These are phyloP conservation scores for Pontederia paniculata DNA, from an alignment of 176 grass and related monocot genomes.

Conservation along the genomic window DNA sequence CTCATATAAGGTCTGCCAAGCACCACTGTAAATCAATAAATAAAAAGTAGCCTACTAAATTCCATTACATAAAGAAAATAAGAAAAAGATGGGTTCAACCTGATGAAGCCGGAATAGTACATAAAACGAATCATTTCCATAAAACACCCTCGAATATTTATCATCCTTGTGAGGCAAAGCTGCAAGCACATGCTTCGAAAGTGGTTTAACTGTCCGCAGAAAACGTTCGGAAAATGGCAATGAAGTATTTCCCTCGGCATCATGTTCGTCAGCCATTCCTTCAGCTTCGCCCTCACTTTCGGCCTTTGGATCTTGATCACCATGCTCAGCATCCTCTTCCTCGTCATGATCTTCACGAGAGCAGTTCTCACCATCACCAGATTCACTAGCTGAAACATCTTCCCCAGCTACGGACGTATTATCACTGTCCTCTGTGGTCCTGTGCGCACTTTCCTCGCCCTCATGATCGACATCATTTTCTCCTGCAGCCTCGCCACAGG, in stretches of 20 bases:
- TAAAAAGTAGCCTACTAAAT: neutral
- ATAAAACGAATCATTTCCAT: constrained; percentile 60
- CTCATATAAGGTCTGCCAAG: constrained; percentile 51
- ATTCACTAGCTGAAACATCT: constrained; percentile 21
- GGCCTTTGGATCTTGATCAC: constrained; percentile 30
- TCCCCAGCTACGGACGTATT: constrained; percentile 17
- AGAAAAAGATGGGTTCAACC: constrained; percentile 24
- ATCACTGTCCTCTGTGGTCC: constrained; percentile 12
- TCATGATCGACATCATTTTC: constrained; percentile 22
- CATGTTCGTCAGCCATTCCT: constrained; percentile 15
- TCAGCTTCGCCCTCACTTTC: constrained; percentile 56
- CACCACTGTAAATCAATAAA: neutral
- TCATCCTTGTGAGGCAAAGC: constrained; percentile 23
- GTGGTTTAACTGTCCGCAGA: constrained; percentile 27
- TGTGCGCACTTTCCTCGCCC: constrained; percentile 17
- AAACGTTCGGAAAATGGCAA: constrained; percentile 28
- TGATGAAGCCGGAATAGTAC: constrained; percentile 55
- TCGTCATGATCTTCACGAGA: constrained; percentile 47
- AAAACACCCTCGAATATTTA: constrained; percentile 36
- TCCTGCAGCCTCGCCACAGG: constrained; percentile 3
- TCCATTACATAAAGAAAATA: neutral
- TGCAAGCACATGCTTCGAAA: constrained; percentile 38
- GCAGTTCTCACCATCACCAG: constrained; percentile 28
- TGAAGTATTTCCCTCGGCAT: constrained; percentile 25
- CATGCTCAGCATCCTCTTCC: constrained; percentile 44